Evolutionary conservation across 1,284 basidiomycete genomes (phyloP).

Genomic region (Clitocybe nebularis): DNA sequence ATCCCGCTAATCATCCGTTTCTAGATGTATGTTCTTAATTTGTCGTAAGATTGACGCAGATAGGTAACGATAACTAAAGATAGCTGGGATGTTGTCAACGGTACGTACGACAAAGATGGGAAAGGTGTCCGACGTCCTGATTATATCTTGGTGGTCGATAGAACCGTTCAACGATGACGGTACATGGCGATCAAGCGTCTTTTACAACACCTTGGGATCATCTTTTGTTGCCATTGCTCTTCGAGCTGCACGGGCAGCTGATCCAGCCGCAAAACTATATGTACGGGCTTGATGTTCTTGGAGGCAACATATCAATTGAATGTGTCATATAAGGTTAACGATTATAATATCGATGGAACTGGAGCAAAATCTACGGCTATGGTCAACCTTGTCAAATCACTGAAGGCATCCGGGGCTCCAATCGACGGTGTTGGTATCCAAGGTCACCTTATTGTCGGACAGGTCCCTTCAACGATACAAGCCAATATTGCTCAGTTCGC

Average conservation of each 20-base stretch:
- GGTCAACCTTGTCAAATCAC: constrained; percentile 43
- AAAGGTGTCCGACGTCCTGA: too few species aligned
- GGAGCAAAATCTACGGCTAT: constrained; percentile 51
- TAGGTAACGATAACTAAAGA: too few species aligned
- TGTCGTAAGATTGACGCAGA: too few species aligned
- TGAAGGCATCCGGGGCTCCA: constrained; percentile 43
- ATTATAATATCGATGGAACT: constrained; percentile 51
- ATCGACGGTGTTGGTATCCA: constrained; percentile 59
- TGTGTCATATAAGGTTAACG: constrained; percentile 42
- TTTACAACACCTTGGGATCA: constrained; percentile 34
- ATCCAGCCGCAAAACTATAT: constrained; percentile 39
- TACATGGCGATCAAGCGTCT: constrained; percentile 39
- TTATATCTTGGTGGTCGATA: too few species aligned
- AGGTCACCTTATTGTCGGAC: constrained; percentile 48
- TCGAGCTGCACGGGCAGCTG: constrained; percentile 36
- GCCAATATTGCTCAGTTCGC: constrained; percentile 44
- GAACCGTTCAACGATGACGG: constrained; percentile 61
- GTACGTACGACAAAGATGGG: too few species aligned
- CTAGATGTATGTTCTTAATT: constrained; percentile 20
- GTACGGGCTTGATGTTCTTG: constrained; percentile 15
- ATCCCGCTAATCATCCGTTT: neutral
- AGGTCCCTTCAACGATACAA: constrained; percentile 41
- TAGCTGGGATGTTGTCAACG: constrained; percentile 34
- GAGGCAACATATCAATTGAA: neutral
- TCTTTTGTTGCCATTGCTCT: constrained; percentile 37